phyloP scores from a whole-genome alignment of 345 rosid genomes.

The Citrus hindsii region DNA sequence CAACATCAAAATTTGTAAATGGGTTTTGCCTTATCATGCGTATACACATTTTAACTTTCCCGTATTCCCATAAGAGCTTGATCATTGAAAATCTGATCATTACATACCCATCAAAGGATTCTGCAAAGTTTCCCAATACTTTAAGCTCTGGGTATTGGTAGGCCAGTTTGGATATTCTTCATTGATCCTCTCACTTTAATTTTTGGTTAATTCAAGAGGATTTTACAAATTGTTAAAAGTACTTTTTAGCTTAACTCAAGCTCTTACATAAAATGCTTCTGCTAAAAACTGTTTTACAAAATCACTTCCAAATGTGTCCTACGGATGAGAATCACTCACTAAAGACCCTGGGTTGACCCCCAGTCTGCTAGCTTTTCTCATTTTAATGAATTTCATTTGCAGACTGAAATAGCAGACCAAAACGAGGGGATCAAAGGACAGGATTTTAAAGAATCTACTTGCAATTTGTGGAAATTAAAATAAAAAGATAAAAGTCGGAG shows the following conservation, averaged over 20 bases:
- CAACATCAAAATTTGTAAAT: background rate
- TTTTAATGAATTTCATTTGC: background rate
- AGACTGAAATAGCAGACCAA: background rate
- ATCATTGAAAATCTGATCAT: slow-evolving; percentile 16
- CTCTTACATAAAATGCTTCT: background rate
- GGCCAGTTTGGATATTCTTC: slow-evolving; percentile 14
- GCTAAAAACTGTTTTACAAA: background rate
- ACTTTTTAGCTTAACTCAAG: background rate
- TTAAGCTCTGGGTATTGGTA: slow-evolving; percentile 8
- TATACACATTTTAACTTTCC: slow-evolving; percentile 3
- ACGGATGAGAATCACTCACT: no score
- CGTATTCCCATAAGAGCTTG: slow-evolving; percentile 20
- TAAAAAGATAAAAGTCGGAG: background rate
- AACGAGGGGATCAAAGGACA: background rate
- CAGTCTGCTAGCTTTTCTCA: background rate
- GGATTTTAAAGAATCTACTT: background rate
- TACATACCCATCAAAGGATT: background rate
- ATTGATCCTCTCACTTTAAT: background rate
- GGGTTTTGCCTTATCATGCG: background rate
- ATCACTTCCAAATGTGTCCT: background rate
- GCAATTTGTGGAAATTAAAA: background rate
- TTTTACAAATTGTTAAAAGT: background rate
- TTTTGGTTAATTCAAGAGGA: background rate
- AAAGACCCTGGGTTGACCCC: background rate
- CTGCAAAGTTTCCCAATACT: slow-evolving; percentile 1